Base-by-base conservation (phyloP, 2,329 filamentous ascomycete species). In the Aspergillus tamarii region DNA sequence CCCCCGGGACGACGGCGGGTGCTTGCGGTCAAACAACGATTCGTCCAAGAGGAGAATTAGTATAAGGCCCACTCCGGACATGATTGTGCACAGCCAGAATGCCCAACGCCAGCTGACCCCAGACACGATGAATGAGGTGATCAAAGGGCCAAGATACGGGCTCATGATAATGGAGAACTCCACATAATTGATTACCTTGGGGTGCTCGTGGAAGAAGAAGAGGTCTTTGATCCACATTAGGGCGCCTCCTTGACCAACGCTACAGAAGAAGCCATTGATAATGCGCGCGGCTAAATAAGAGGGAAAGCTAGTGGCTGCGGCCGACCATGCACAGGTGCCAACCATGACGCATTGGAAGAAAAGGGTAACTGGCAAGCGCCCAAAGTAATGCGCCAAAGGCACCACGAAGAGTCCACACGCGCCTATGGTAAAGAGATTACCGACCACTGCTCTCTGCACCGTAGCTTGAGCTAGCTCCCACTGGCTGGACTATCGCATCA, bases 141-240 rank as follows among this genome's bases (percentile, higher is more conserved):
- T 69, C 52, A 77, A 66, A 11, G 77, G 77, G 3, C 77, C 77
- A 26, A 79, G 60, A 65, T 79, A 79, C 9, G 77, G 84, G 19
- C 73, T 75, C 34, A 78, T 56, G 57, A 81, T 74, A 62, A 80
- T 76, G n/a, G 72, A 73, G 12, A 72, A 73, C 82, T 77, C 78
- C 46, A 78, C 70, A 58, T 66, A 66, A 57, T 78, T 78, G 69
- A 80, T 79, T 50, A 73, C 71, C 11, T 72, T 63, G 4, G 77
- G 72, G 41, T 84, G 77, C 65, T 87, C 82, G 67, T 88, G 86
- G 73, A 87, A 86, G 76, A 86, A 88, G 77, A 86, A 88, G 62
- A 87, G 80, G 71, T 88, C 86, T 60, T 86, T 83, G 70, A 86
- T 83, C 69, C 83, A 83, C 67, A 84, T 83, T 58, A 87, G 76